Percentiles rank a stretch among this genome's conserved stretches.
phyloP scores from a whole-genome alignment of 2,329 filamentous ascomycete genomes.

The Proliferodiscus dingleyae region DNA sequence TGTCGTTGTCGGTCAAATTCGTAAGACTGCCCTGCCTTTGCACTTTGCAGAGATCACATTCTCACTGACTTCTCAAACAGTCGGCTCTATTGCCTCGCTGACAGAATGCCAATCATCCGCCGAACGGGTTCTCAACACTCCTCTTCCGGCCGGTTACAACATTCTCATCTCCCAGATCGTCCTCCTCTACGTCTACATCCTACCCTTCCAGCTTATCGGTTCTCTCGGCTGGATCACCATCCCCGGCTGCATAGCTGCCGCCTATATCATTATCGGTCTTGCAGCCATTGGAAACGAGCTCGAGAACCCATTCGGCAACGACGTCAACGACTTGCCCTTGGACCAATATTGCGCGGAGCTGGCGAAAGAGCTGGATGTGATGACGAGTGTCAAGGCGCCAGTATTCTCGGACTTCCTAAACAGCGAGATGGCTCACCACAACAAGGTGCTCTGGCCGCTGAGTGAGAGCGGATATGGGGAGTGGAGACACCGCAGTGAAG shows the following conservation, averaged over 20 bases:
- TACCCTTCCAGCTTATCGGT: constrained; percentile 73
- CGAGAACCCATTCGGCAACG: constrained; percentile 78
- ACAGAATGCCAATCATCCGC: constrained; percentile 69
- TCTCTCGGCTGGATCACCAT: constrained; percentile 69
- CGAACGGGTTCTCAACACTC: constrained; percentile 77
- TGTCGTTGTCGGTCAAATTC: constrained; percentile 26
- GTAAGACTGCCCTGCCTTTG: constrained; percentile 12
- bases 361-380: constrained; percentile 67
- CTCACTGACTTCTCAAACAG: constrained; percentile 7
- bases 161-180: constrained; percentile 85
- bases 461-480: constrained; percentile 37
- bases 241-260: constrained; percentile 65
- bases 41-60: constrained; percentile 27
- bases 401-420: constrained; percentile 20
- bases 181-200: constrained; percentile 74
- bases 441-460: constrained; percentile 33
- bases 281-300: constrained; percentile 73
- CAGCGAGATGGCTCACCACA: constrained; percentile 17
- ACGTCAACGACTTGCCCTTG: constrained; percentile 76
- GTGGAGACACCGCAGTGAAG: constrained; percentile 41
- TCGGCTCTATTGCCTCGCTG: constrained; percentile 47
- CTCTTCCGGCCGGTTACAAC: constrained; percentile 75
- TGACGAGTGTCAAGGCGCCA: constrained; percentile 34
- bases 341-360: constrained; percentile 74
- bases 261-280: constrained; percentile 80